Conservation (phyloP, 805 yeast genomes). For the Candida peoriensis region DNA sequence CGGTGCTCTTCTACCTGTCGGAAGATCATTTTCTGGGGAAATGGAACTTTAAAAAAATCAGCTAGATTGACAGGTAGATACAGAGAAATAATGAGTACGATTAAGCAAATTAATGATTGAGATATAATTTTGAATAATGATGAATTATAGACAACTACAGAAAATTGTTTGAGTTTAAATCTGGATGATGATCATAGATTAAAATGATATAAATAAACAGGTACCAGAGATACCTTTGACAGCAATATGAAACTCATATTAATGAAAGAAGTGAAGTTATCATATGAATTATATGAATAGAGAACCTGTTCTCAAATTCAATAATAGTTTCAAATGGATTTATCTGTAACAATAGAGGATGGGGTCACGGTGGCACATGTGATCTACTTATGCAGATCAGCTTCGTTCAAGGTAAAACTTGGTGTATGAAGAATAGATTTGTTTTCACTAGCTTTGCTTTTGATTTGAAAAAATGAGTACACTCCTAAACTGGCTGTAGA, state of each 20-base stretch:
- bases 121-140: too few species aligned
- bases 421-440: slow-evolving; percentile 11
- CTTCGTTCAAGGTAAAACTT: slow-evolving; percentile 6
- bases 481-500: slow-evolving; percentile 19
- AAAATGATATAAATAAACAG: background rate
- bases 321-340: background rate
- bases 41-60: too few species aligned
- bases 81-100: too few species aligned
- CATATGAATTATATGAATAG: background rate
- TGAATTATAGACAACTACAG: too few species aligned
- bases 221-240: background rate
- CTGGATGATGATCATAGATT: too few species aligned
- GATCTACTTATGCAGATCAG: slow-evolving; percentile 8
- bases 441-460: slow-evolving; percentile 21
- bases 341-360: background rate
- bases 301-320: background rate
- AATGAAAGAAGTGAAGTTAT: background rate
- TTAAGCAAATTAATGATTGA: too few species aligned
- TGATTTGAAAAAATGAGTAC: slow-evolving; percentile 19
- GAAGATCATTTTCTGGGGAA: too few species aligned
- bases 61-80: too few species aligned
- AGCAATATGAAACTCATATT: background rate
- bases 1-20: too few species aligned
- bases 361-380: background rate
- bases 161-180: too few species aligned